Evolutionary conservation across 352 stramenopile genomes (phyloP).

Genomic region (Plasmopara viticola): DNA sequence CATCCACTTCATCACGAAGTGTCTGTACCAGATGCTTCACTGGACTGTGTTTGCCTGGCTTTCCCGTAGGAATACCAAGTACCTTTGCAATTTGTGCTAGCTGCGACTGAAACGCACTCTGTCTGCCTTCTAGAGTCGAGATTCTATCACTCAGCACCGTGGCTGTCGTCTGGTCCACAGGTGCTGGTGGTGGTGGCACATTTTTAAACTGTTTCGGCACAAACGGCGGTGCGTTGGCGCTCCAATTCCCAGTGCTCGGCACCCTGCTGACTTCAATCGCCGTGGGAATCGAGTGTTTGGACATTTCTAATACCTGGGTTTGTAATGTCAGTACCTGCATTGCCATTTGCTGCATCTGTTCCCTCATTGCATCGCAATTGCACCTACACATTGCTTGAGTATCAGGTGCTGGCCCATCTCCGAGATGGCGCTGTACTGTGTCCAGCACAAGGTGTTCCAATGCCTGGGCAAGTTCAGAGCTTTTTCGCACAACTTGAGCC

Average conservation of each 20-base stretch:
- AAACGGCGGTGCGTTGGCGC: slow-evolving; percentile 20
- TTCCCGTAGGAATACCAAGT: slow-evolving; percentile 55
- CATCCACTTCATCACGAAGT: slow-evolving; percentile 56
- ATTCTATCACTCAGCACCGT: slow-evolving; percentile 64
- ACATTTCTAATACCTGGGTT: slow-evolving; percentile 34
- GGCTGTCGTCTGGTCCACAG: slow-evolving; percentile 9
- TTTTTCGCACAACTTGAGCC: slow-evolving; percentile 40
- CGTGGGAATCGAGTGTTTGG: slow-evolving; percentile 14
- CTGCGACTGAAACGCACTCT: slow-evolving; percentile 81
- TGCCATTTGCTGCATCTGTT: slow-evolving; percentile 48
- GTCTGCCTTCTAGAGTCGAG: slow-evolving; percentile 72
- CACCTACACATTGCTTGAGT: slow-evolving; percentile 15
- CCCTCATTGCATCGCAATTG: slow-evolving; percentile 36
- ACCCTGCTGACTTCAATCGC: slow-evolving; percentile 10
- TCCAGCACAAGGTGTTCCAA: slow-evolving; percentile 47
- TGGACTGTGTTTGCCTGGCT: slow-evolving; percentile 58
- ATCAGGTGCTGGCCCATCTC: slow-evolving; percentile 6
- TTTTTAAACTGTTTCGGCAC: slow-evolving; percentile 25
- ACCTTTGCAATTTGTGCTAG: slow-evolving; percentile 75
- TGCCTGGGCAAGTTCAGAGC: slow-evolving; percentile 49
- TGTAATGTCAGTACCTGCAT: slow-evolving; percentile 42
- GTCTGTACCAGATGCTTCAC: slow-evolving; percentile 72
- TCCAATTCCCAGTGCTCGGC: slow-evolving; percentile 15
- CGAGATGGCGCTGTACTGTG: slow-evolving; percentile 20
- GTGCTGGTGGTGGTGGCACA: slow-evolving; percentile 5